These are phyloP conservation scores for Scleroderma citrinum DNA, from an alignment of 768 basidiomycete genomes.

Conservation along the genomic window DNA sequence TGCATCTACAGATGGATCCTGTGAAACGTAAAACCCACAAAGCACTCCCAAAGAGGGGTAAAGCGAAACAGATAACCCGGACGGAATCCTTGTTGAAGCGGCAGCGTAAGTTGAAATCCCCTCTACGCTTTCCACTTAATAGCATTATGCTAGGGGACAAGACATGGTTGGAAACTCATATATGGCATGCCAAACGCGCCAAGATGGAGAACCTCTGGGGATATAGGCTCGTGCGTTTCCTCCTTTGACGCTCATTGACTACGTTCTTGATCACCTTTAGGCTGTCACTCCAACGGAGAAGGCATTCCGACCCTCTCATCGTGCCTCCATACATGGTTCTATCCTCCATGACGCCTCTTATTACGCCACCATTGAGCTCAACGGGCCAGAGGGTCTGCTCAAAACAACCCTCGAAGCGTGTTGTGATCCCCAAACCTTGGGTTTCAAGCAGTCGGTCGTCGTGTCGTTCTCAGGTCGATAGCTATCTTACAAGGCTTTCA, in stretches of 20 bases:
- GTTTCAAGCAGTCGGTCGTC: conserved; percentile 48
- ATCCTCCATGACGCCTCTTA: conserved; percentile 93
- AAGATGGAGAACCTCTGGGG: conserved; percentile 93
- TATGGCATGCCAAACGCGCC: conserved; percentile 98
- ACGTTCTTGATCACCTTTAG: conserved; percentile 30
- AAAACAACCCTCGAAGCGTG: conserved; percentile 44
- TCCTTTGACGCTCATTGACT: not conserved
- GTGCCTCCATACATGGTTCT: conserved; percentile 78
- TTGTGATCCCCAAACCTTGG: conserved; percentile 65
- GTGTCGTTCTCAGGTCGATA: not conserved
- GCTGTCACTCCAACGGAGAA: conserved; percentile 88
- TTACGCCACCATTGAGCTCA: conserved; percentile 66
- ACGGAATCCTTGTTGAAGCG: conserved; percentile 62
- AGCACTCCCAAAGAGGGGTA: conserved; percentile 56
- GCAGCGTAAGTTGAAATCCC: conserved; percentile 48
- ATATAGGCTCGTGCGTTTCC: conserved; percentile 62
- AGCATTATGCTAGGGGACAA: conserved; percentile 56
- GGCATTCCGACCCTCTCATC: conserved; percentile 84
- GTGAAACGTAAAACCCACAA: conserved; percentile 34
- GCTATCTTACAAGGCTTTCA: conserved; percentile 22
- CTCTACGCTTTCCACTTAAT: not conserved
- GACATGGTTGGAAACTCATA: conserved; percentile 90
- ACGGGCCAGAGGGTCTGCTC: conserved; percentile 54
- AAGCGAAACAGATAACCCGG: conserved; percentile 47
- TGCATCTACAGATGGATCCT: conserved; percentile 47